Base-by-base conservation (phyloP, 2,329 filamentous ascomycete genomes). In the Fusarium tjaetaba region DNA sequence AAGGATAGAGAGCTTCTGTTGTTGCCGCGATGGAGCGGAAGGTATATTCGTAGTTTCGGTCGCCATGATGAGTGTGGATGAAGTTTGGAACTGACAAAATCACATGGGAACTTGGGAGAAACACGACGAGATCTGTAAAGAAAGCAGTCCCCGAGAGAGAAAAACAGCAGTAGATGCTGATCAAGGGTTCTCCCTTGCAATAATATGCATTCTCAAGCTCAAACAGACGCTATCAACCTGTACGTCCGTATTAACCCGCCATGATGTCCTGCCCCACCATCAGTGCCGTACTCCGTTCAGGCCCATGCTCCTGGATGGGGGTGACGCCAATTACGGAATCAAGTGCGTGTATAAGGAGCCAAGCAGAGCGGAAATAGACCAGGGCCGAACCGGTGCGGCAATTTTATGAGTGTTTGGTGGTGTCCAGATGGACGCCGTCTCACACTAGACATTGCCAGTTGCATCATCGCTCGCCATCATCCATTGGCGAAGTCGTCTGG, bases 1-100 rank as follows among this genome's bases (percentile, higher is more conserved):
- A 36, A 95, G 87, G 26, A 94, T 82, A 0, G 93, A 89, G 22
- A 87, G 82, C 56, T 79, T 84, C 72, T 86, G 82, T 39, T 74
- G 78, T 56, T 81, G 74, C 48, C 72, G 75, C 20, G 79, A 64
- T 39, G 80, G 75, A 53, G 78, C 76, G 30, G 81, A 75, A 39
- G 74, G 76, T 71, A 80, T 72, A 30, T 70, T 76, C 34, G 77
- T 78, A 53, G 76, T 70, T 73, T 79, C 75, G 52, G 73, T 68
- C 52, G 80, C 75, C 80, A 82, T 82, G 67, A 65, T 76, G 62
- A n/a, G 49, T 42, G 34, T 56, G 34, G 39, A 39, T 58, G 57
- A 60, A 38, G 22, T 49, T 64, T 68, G 15, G 24, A 39, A 61
- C 52, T 39, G 51, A 46, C 20, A 49, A 28, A 15, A 39, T 38